phyloP scores from a whole-genome alignment of 2,329 filamentous ascomycete genomes.

The Aspergillus quadricinctus region DNA sequence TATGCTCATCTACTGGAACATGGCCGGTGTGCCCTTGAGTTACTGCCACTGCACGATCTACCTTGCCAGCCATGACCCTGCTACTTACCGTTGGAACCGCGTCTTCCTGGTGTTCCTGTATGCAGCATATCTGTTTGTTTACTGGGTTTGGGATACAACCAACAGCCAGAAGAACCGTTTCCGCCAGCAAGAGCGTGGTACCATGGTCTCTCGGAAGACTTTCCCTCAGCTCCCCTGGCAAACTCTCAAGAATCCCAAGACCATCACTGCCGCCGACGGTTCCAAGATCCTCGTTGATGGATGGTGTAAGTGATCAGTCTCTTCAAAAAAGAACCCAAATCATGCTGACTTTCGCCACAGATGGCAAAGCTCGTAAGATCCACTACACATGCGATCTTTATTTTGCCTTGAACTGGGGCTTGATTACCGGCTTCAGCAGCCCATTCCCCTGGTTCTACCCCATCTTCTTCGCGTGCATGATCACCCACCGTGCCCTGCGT shows the following conservation, averaged over 20 bases:
- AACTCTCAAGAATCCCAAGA: slow-evolving; percentile 73
- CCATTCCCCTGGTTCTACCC: slow-evolving; percentile 90
- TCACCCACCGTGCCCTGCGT: slow-evolving; percentile 68
- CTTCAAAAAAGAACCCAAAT: not conserved
- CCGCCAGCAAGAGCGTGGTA: slow-evolving; percentile 73
- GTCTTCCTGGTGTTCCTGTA: slow-evolving; percentile 63
- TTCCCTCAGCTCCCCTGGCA: slow-evolving; percentile 93
- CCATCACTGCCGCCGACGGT: slow-evolving; percentile 67
- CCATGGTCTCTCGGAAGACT: slow-evolving; percentile 63
- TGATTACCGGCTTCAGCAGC: slow-evolving; percentile 75
- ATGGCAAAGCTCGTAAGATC: slow-evolving; percentile 71
- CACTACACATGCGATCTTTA: slow-evolving; percentile 78
- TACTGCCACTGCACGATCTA: slow-evolving; percentile 95
- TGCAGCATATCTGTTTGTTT: slow-evolving; percentile 70
- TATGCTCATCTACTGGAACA: slow-evolving; percentile 97
- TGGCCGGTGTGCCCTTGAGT: slow-evolving; percentile 82
- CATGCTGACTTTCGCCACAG: slow-evolving; percentile 28
- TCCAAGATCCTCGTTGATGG: slow-evolving; percentile 78
- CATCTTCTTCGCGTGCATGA: slow-evolving; percentile 75
- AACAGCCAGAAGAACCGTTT: slow-evolving; percentile 95
- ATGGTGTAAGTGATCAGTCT: slow-evolving; percentile 59
- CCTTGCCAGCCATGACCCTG: slow-evolving; percentile 76
- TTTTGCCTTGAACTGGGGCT: slow-evolving; percentile 72
- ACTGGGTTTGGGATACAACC: slow-evolving; percentile 88
- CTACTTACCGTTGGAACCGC: slow-evolving; percentile 71